These are phyloP conservation scores for Xylariaceae sp. DNA, from an alignment of 2,329 filamentous ascomycete species.

Conservation along the genomic window DNA sequence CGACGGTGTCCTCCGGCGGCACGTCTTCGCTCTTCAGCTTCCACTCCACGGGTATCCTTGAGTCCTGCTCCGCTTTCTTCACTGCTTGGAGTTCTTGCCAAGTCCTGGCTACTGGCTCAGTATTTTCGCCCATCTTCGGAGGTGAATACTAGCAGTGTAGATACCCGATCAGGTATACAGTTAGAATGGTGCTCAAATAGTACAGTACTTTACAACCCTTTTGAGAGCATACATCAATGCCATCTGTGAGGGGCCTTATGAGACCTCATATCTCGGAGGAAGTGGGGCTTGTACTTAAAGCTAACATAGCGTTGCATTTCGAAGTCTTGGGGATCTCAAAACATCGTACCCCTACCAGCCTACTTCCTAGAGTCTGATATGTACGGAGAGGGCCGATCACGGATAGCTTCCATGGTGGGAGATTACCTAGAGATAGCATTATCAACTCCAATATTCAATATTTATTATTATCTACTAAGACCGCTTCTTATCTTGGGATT, in stretches of 20 bases:
- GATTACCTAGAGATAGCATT: background rate
- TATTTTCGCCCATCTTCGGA: slow-evolving; percentile 13
- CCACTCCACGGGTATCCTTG: slow-evolving; percentile 28
- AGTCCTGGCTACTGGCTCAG: slow-evolving; percentile 12
- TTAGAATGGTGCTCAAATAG: background rate
- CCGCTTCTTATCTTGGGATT: too few relatives aligned
- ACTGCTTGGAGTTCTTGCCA: slow-evolving; percentile 28
- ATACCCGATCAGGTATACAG: background rate
- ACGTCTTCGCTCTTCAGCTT: slow-evolving; percentile 23
- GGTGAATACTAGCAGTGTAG: background rate
- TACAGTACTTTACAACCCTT: background rate
- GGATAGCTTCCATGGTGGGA: background rate
- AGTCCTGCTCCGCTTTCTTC: slow-evolving; percentile 24
- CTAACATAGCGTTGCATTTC: background rate
- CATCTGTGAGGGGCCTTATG: background rate
- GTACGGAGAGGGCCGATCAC: background rate
- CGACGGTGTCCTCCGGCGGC: slow-evolving; percentile 20
- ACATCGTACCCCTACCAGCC: background rate
- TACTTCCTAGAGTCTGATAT: background rate
- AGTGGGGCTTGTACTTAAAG: background rate
- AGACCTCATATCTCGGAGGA: background rate
- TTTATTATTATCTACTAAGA: background rate
- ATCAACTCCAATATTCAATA: too few relatives aligned
- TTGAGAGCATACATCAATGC: background rate
- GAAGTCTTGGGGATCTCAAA: background rate